phyloP scores from a whole-genome alignment of 495 filamentous ascomycete species.

The Penicillium dipodomyicola region DNA sequence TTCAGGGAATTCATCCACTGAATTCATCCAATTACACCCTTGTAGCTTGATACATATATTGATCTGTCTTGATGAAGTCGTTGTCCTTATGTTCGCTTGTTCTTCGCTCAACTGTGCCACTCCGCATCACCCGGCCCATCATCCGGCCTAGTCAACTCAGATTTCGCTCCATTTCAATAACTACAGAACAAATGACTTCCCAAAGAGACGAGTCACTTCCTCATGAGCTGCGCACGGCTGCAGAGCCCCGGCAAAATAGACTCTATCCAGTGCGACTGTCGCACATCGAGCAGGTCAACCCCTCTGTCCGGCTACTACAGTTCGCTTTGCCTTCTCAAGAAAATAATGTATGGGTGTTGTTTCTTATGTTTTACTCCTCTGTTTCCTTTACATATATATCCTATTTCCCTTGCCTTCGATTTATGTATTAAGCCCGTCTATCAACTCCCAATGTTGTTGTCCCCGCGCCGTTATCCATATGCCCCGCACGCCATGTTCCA shows the following conservation, averaged over 20 bases:
- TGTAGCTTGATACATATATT: neutral
- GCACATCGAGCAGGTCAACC: constrained; percentile 48
- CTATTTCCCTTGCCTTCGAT: neutral
- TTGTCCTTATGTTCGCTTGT: neutral
- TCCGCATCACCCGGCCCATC: neutral
- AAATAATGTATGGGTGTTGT: constrained; percentile 21
- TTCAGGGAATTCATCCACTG: neutral
- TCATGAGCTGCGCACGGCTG: constrained; percentile 66
- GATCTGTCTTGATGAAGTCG: constrained; percentile 6
- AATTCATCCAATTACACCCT: neutral
- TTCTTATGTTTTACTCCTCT: constrained; percentile 6
- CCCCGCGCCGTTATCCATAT: neutral
- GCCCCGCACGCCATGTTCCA: neutral
- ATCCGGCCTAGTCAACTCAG: neutral
- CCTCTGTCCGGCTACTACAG: constrained; percentile 49
- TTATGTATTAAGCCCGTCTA: neutral
- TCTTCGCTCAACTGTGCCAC: neutral
- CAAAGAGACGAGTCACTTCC: constrained; percentile 39
- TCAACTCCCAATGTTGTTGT: neutral
- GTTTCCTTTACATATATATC: neutral
- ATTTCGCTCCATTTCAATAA: constrained; percentile 1
- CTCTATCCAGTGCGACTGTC: constrained; percentile 50
- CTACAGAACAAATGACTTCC: constrained; percentile 31
- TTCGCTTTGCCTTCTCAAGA: constrained; percentile 35
- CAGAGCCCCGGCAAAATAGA: constrained; percentile 63